Base-by-base conservation (phyloP, 2,329 filamentous ascomycete genomes). In the Chalaropsis ovoidea region DNA sequence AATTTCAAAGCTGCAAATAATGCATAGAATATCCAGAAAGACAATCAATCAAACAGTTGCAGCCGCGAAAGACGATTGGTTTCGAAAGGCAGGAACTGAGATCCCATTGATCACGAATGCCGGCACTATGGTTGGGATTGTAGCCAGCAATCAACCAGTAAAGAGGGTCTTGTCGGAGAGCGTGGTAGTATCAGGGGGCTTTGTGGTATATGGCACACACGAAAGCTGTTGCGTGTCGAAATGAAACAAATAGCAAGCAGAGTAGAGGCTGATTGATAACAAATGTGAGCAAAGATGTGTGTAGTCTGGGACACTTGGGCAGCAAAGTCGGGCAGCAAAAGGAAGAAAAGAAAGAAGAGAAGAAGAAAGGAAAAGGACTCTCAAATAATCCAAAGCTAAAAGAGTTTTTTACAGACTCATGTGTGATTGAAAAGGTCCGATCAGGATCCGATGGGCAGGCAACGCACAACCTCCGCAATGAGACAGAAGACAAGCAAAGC, bases 1-100 rank as follows among this genome's bases (percentile, higher is more conserved):
- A 3, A 3, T 49, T 13, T 8, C 11, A 22, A 8, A 52, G 11
- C 22, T 39, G 27, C 13, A 19, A 52, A 49, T 42, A 22, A 35
- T 35, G 45, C 22, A 41, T 35, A 49, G 45, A 52, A 47, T 39
- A 63, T 31, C 19, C 61, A 19, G 43, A 49, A 35, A 22, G 43
- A 39, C 31, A 67, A 65, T 67, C 60, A 67, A 54, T 67, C 66
- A 67, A 67, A 67, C 7, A 67, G 52, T 39, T 67, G 66, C 49
- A 67, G 56, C 11, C 63, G 66, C 39, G 66, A 65, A 35, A 67
- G 66, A 35, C 63, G 60, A 43, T 65, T 63, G 19, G 47, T 65
- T 39, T 67, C 58, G 27, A 65, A 65, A 41, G 64, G 62, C 41
- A 58, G 54, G 47, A 63, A 61, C 58, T 63, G 63, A 61, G 56